These are phyloP conservation scores for Pulveroboletus sp. DNA, from an alignment of 768 basidiomycete species.

Conservation along the genomic window DNA sequence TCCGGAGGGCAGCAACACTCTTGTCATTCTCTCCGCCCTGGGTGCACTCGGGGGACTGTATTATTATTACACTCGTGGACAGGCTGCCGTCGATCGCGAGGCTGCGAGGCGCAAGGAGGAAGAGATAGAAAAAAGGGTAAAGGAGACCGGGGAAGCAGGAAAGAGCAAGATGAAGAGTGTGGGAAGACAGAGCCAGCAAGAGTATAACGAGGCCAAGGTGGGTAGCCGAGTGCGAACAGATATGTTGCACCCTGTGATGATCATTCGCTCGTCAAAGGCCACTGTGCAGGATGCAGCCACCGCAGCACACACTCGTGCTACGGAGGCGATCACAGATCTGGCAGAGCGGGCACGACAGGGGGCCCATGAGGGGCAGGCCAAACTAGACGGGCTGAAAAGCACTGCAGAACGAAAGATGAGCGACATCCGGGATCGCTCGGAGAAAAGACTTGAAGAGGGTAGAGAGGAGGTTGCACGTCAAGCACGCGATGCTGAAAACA, in stretches of 20 bases:
- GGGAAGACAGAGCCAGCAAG: constrained; percentile 28
- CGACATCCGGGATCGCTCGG: constrained; percentile 23
- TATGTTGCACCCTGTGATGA: background rate
- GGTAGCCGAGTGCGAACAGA: background rate
- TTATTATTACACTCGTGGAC: constrained; percentile 33
- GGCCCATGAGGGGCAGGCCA: constrained; percentile 23
- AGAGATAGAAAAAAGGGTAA: constrained; percentile 28
- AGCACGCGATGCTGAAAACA: constrained; percentile 21
- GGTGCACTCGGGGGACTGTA: constrained; percentile 35
- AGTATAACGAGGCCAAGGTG: constrained; percentile 36
- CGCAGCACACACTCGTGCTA: constrained; percentile 13
- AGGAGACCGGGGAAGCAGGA: constrained; percentile 26
- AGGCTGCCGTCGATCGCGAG: constrained; percentile 18
- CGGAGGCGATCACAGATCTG: constrained; percentile 24
- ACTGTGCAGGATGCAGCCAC: constrained; percentile 16
- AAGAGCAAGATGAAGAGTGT: constrained; percentile 27
- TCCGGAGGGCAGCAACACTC: constrained; percentile 20
- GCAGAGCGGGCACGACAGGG: constrained; percentile 22
- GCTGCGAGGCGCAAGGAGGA: constrained; percentile 31
- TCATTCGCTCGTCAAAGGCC: constrained; percentile 3
- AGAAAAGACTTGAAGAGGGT: constrained; percentile 26
- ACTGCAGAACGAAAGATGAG: constrained; percentile 22
- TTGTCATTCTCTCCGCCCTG: constrained; percentile 29
- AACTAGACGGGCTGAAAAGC: constrained; percentile 22
- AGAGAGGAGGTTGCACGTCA: constrained; percentile 26